Evolutionary conservation across 2,329 filamentous ascomycete genomes (phyloP).

Genomic region (Phyllosticta ampelicida): DNA sequence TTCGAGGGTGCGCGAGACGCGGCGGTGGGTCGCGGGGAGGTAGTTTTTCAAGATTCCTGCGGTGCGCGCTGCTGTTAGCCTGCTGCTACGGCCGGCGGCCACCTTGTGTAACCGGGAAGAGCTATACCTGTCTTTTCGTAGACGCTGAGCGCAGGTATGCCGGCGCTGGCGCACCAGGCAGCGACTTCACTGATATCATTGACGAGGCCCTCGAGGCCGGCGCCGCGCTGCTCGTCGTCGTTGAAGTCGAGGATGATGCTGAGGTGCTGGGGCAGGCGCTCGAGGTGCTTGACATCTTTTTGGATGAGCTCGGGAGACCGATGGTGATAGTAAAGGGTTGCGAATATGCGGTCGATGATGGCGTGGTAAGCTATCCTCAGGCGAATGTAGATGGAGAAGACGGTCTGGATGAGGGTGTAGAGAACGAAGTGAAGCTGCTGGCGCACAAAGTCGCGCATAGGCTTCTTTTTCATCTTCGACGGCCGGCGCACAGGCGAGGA

Average conservation of each 20-base stretch:
- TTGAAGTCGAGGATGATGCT: conserved; percentile 75
- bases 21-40: conserved; percentile 71
- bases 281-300: conserved; percentile 67
- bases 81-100: too few relatives aligned
- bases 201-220: conserved; percentile 69
- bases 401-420: conserved; percentile 60
- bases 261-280: conserved; percentile 69
- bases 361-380: conserved; percentile 69
- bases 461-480: conserved; percentile 13
- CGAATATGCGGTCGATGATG: conserved; percentile 64
- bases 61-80: neutral
- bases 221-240: conserved; percentile 50
- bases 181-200: conserved; percentile 86
- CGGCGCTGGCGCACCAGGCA: conserved; percentile 85
- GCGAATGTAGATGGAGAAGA: conserved; percentile 85
- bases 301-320: conserved; percentile 86
- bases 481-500: conserved; percentile 3
- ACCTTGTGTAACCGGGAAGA: neutral
- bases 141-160: conserved; percentile 76
- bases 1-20: conserved; percentile 67
- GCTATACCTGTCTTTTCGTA: conserved; percentile 80
- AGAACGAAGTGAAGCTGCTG: conserved; percentile 55
- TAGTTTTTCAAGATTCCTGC: conserved; percentile 80
- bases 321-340: conserved; percentile 88
- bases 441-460: conserved; percentile 49